A percentile compares a stretch with the other conserved stretches of the same genome.
Conservation (phyloP, 108 stramenopile species). For the Pelagomonas calceolata region DNA sequence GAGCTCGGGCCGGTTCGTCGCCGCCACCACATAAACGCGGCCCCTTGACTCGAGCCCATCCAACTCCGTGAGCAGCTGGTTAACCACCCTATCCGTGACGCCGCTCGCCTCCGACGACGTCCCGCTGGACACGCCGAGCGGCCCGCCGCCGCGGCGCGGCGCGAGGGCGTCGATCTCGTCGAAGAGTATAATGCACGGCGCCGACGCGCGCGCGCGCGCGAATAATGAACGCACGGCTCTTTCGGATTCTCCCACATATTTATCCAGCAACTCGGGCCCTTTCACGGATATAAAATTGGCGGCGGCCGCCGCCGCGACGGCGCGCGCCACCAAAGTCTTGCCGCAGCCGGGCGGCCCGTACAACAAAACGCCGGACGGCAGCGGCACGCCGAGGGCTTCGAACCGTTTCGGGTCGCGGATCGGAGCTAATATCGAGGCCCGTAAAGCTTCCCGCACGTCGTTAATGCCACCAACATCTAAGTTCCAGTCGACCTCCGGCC, state of each 20-base stretch:
- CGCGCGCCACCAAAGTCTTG: conserved; percentile 62
- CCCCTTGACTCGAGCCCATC: conserved; percentile 76
- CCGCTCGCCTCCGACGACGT: conserved; percentile 67
- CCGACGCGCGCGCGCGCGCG: conserved; percentile 63
- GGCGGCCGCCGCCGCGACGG: conserved; percentile 67
- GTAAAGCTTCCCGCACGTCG: no score
- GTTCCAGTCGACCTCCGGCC: no score
- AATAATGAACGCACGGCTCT: conserved; percentile 87
- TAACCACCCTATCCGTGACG: conserved; percentile 94
- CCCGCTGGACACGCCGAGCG: no score
- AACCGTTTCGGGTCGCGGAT: conserved; percentile 20
- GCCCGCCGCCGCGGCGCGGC: conserved; percentile 70
- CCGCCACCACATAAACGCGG: conserved; percentile 76
- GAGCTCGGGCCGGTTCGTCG: conserved; percentile 84
- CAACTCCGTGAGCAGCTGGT: conserved; percentile 89
- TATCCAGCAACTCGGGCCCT: conserved; percentile 92
- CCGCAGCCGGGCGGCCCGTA: conserved; percentile 97
- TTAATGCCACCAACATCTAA: no score
- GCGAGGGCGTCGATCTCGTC: conserved; percentile 91
- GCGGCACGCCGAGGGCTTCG: conserved; percentile 56
- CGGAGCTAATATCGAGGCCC: no score
- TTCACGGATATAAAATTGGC: conserved; percentile 73
- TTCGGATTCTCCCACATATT: conserved; percentile 92
- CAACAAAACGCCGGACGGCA: conserved; percentile 83
- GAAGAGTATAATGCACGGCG: conserved; percentile 83